Conservation (phyloP, 2,329 filamentous ascomycete species). For the Exserohilum rostratum region DNA sequence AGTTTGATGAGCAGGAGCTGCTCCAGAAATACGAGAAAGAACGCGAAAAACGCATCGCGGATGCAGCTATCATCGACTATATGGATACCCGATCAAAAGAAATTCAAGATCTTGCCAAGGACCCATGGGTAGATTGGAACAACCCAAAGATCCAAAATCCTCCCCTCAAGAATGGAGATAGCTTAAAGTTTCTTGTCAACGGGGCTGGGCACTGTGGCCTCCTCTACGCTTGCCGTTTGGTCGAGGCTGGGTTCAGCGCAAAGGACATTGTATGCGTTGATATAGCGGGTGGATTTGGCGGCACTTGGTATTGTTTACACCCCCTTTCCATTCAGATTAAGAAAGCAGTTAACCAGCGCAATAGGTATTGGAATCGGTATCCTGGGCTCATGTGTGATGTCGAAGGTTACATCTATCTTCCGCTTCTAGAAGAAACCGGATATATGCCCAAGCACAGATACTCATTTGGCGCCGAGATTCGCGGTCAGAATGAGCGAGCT, state of each 20-base stretch:
- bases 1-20: no score
- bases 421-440: conserved; percentile 8
- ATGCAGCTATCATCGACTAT: not conserved
- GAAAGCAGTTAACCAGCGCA: no score
- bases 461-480: not conserved
- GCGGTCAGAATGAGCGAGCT: conserved; percentile 1
- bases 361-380: conserved; percentile 57
- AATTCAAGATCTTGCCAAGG: conserved; percentile 1
- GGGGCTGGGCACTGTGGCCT: conserved; percentile 51
- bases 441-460: conserved; percentile 60
- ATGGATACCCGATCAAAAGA: not conserved
- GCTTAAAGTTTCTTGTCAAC: conserved; percentile 41
- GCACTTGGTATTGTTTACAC: conserved; percentile 57
- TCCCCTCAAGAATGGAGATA: not conserved
- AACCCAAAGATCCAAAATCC: not conserved
- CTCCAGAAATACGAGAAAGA: conserved; percentile 4
- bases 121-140: conserved; percentile 5
- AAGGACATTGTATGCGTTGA: conserved; percentile 50
- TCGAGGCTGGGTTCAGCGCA: conserved; percentile 42
- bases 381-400: conserved; percentile 61
- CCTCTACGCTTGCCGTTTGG: conserved; percentile 44
- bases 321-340: no score
- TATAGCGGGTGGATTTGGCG: conserved; percentile 54
- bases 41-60: conserved; percentile 1
- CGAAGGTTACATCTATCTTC: conserved; percentile 63